These are phyloP conservation scores for Edaphochlamys debaryana DNA, from an alignment of 139 green algal species.

Conservation along the genomic window DNA sequence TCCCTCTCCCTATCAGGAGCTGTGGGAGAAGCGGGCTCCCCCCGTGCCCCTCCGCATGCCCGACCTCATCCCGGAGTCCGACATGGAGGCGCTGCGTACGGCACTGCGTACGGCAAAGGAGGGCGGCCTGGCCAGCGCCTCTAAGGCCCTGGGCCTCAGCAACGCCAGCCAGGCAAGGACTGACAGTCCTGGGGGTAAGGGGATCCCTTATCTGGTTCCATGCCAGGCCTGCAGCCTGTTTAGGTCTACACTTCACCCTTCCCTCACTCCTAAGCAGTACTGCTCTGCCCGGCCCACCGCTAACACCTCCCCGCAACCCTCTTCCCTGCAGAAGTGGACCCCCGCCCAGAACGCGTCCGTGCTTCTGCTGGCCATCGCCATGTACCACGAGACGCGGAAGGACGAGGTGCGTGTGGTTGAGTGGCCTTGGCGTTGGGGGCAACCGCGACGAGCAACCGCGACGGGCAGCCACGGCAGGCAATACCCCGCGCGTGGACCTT, in stretches of 20 bases:
- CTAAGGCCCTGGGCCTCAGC: slow-evolving; percentile 60
- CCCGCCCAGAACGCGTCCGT: slow-evolving; percentile 70
- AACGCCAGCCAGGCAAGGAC: slow-evolving; percentile 62
- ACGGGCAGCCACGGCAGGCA: too few species aligned
- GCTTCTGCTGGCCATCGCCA: slow-evolving; percentile 76
- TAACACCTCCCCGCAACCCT: too few species aligned
- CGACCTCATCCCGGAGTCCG: slow-evolving; percentile 49
- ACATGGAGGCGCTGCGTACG: not conserved
- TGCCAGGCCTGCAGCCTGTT: too few species aligned
- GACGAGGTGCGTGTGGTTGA: slow-evolving; percentile 64
- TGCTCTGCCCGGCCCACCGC: too few species aligned
- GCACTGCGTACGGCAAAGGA: not conserved
- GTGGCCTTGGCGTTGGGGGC: too few species aligned
- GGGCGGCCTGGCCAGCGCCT: slow-evolving; percentile 49
- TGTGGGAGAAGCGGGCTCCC: slow-evolving; percentile 79
- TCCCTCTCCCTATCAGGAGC: slow-evolving; percentile 65
- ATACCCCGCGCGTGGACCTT: too few species aligned
- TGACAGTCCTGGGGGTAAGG: too few species aligned
- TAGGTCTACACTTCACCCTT: not conserved
- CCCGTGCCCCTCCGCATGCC: slow-evolving; percentile 71
- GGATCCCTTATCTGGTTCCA: too few species aligned
- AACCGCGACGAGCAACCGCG: too few species aligned
- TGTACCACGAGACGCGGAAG: slow-evolving; percentile 64
- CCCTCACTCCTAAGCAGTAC: too few species aligned
- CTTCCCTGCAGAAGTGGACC: slow-evolving; percentile 63